phyloP scores from a whole-genome alignment of 2,329 filamentous ascomycete genomes.

The Aspergillus sp. region DNA sequence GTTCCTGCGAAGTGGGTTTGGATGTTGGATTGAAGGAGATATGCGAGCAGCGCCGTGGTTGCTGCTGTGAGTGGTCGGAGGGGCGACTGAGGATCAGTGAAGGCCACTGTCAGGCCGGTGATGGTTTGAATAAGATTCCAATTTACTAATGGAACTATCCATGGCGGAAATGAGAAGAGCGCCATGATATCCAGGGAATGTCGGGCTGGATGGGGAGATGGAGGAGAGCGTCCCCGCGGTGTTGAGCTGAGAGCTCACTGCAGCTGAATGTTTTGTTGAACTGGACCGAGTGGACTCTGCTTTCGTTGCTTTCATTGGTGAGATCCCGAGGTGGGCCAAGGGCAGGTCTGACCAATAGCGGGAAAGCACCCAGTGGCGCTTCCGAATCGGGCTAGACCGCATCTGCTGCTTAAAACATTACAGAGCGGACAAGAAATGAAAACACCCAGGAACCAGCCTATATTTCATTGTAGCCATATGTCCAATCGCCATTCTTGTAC shows the following conservation, averaged over 20 bases:
- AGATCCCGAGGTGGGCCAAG: too few relatives aligned
- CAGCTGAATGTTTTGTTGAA: neutral
- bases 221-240: neutral
- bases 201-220: neutral
- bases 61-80: slow-evolving; percentile 4
- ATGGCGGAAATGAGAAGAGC: neutral
- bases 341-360: too few relatives aligned
- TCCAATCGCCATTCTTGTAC: neutral
- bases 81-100: slow-evolving; percentile 10
- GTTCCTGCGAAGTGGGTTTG: slow-evolving; percentile 2
- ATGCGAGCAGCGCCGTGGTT: slow-evolving; percentile 13
- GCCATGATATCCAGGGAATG: neutral
- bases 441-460: neutral
- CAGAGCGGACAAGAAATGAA: too few relatives aligned
- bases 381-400: too few relatives aligned
- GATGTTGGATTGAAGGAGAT: slow-evolving; percentile 9
- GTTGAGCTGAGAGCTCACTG: neutral
- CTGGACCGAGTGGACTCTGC: neutral
- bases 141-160: slow-evolving; percentile 10
- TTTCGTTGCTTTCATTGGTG: neutral
- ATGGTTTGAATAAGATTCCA: slow-evolving; percentile 17
- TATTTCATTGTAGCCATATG: neutral
- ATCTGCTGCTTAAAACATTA: too few relatives aligned
- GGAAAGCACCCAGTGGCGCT: too few relatives aligned
- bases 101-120: slow-evolving; percentile 12